phyloP scores from a whole-genome alignment of 805 yeast species.

The Candida montana region DNA sequence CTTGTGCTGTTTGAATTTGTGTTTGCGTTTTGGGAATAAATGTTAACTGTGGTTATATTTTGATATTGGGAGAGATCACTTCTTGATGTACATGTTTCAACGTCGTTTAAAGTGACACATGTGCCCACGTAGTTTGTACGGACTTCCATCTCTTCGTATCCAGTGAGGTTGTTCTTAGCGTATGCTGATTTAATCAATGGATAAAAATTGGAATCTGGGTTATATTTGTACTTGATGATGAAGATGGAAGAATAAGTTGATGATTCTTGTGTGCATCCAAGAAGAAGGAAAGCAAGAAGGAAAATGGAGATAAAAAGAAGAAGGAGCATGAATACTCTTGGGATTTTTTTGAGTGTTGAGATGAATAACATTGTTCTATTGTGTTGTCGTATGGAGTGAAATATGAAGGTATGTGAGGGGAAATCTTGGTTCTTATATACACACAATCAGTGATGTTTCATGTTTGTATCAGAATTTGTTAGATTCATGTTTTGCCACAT shows the following conservation, averaged over 20 bases:
- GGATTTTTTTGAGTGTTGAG: conserved; percentile 32
- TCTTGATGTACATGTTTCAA: conserved; percentile 33
- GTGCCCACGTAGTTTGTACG: conserved; percentile 52
- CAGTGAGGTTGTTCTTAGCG: conserved; percentile 26
- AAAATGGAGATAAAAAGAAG: conserved; percentile 44
- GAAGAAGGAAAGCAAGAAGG: conserved; percentile 47
- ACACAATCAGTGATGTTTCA: too few relatives aligned
- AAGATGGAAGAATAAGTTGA: conserved; percentile 44
- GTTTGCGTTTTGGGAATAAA: conserved; percentile 29
- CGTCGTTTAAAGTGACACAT: conserved; percentile 38
- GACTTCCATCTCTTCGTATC: conserved; percentile 37
- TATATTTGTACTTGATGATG: conserved; percentile 44
- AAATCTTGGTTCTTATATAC: too few relatives aligned
- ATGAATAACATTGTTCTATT: conserved; percentile 7
- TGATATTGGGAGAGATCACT: conserved; percentile 24
- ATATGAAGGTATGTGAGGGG: neutral
- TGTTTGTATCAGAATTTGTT: neutral
- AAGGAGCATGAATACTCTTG: conserved; percentile 37
- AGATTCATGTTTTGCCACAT: too few relatives aligned
- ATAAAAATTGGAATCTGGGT: conserved; percentile 39
- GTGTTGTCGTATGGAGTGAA: neutral
- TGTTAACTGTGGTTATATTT: conserved; percentile 28
- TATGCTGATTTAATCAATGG: conserved; percentile 36
- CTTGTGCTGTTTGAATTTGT: conserved; percentile 28
- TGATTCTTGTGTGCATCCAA: conserved; percentile 45